Evolutionary conservation across 2,329 filamentous ascomycete genomes (phyloP).

Genomic region (Harringtonia lauricola): DNA sequence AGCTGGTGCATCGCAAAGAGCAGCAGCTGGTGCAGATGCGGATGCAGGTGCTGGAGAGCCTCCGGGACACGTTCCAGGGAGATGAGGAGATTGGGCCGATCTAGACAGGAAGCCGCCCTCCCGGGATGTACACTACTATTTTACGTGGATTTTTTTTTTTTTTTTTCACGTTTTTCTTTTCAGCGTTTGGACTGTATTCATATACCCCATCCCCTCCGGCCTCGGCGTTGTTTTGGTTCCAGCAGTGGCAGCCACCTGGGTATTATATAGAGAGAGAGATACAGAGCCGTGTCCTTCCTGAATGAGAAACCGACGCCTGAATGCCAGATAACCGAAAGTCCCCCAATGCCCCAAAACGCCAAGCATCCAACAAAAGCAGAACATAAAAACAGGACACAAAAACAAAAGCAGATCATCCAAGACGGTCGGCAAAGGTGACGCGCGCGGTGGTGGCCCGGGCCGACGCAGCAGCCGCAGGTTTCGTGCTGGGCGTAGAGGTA

Average conservation of each 20-base stretch:
- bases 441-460: slow-evolving; percentile 1
- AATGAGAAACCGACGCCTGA: background rate
- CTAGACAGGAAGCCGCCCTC: no score
- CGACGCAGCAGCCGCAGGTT: background rate
- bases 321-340: no score
- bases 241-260: no score
- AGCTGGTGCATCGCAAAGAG: slow-evolving; percentile 47
- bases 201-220: no score
- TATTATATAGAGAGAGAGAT: no score
- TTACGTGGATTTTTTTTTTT: background rate
- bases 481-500: no score
- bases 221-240: background rate
- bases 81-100: background rate
- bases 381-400: background rate
- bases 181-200: no score
- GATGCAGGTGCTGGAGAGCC: slow-evolving; percentile 28
- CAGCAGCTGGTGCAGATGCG: slow-evolving; percentile 35
- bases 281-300: no score
- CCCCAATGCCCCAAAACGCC: no score
- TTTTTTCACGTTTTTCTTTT: background rate
- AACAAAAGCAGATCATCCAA: background rate
- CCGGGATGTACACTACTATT: no score
- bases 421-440: slow-evolving; percentile 10
- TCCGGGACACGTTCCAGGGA: slow-evolving; percentile 13
- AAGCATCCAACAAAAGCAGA: background rate